Conservation (phyloP, 2,329 filamentous ascomycete species). For the Ophiostoma novo-ulmi region DNA sequence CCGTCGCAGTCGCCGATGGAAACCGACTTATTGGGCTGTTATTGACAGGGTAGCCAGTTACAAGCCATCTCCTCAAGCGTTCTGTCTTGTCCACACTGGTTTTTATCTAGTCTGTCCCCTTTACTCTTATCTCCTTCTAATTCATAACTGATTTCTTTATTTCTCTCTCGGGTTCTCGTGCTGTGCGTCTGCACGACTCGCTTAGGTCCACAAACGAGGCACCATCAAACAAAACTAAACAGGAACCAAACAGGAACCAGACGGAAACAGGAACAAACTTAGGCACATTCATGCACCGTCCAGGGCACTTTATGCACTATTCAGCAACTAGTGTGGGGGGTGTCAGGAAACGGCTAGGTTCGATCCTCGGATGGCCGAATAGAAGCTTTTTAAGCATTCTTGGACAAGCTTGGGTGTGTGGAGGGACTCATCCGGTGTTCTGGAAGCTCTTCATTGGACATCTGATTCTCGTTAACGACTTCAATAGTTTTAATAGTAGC, state of each 20-base stretch:
- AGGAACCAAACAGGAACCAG: neutral
- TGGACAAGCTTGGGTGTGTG: neutral
- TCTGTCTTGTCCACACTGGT: neutral
- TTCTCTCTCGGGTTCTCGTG: neutral
- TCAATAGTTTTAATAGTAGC: neutral
- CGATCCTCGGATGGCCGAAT: neutral
- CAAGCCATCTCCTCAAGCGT: neutral
- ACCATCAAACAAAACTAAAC: neutral
- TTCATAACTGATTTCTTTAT: neutral
- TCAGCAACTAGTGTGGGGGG: neutral
- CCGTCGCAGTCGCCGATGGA: neutral
- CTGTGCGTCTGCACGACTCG: neutral
- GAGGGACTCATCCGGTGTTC: neutral
- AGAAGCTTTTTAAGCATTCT: neutral
- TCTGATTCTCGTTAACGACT: neutral
- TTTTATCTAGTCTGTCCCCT: neutral
- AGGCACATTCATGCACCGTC: neutral
- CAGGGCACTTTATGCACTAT: neutral
- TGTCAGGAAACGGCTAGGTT: neutral
- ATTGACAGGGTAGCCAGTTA: neutral
- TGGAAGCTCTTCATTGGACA: neutral
- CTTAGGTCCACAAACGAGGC: conserved; percentile 4
- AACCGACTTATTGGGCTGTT: neutral
- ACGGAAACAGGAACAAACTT: neutral
- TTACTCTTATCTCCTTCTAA: neutral